A percentile compares a stretch with the other conserved stretches of the same genome.
Conservation (phyloP, 164 flowering plant genomes). For the Paratinospora sagittata region DNA sequence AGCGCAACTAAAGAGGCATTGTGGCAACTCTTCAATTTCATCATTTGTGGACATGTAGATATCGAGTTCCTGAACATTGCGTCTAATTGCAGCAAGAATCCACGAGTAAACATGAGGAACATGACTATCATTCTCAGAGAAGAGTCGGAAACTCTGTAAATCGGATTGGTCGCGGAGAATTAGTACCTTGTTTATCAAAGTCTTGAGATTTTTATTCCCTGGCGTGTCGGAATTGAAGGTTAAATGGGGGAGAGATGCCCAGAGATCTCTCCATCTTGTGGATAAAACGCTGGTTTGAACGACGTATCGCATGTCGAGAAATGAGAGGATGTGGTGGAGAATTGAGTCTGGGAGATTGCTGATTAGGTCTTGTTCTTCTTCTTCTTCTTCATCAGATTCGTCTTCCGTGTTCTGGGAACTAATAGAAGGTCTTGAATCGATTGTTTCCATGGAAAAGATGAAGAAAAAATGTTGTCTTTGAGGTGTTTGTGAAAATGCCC, state of each 20-base stretch:
- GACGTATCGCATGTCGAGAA: neutral
- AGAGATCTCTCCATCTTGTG: conserved; percentile 1
- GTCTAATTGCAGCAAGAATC: too few species aligned
- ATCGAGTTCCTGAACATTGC: too few species aligned
- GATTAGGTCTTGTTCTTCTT: neutral
- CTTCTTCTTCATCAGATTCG: neutral
- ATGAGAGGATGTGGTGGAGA: conserved; percentile 4
- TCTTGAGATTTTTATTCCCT: too few species aligned
- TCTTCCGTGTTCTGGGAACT: neutral
- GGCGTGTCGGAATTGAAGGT: neutral
- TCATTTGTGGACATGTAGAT: too few species aligned
- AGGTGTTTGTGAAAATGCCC: too few species aligned
- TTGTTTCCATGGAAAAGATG: neutral
- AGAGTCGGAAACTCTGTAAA: too few species aligned
- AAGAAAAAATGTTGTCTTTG: neutral
- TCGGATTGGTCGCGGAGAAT: too few species aligned
- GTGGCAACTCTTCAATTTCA: too few species aligned
- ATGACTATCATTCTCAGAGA: too few species aligned
- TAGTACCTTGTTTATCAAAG: too few species aligned
- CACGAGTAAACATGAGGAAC: too few species aligned
- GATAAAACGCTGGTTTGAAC: conserved; percentile 4
- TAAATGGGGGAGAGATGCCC: neutral
- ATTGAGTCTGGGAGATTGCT: neutral
- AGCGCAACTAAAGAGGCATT: too few species aligned
- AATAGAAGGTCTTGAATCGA: neutral